phyloP scores from a whole-genome alignment of 192 early-diverging fungal species.

The Mortierella antarctica region DNA sequence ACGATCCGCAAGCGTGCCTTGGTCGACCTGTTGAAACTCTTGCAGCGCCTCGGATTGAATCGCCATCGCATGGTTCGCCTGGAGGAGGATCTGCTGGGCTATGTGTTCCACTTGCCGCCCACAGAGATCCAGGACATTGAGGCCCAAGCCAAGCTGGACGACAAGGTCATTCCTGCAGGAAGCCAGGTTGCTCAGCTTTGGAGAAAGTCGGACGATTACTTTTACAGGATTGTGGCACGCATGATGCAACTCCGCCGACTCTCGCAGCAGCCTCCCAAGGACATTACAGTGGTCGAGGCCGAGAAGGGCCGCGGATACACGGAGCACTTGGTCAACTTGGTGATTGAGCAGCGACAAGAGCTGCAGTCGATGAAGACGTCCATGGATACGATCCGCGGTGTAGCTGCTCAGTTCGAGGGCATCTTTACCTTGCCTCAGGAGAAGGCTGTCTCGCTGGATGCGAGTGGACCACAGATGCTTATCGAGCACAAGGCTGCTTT shows the following conservation, averaged over 20 bases:
- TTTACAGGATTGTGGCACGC: slow-evolving; percentile 71
- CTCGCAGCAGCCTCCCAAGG: slow-evolving; percentile 57
- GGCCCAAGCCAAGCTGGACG: slow-evolving; percentile 40
- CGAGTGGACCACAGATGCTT: slow-evolving; percentile 17
- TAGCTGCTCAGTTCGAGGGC: slow-evolving; percentile 36
- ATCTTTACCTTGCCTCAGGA: slow-evolving; percentile 34
- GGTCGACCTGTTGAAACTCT: slow-evolving; percentile 79
- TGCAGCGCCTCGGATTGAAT: slow-evolving; percentile 74
- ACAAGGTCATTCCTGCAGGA: slow-evolving; percentile 38
- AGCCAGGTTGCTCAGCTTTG: slow-evolving; percentile 54
- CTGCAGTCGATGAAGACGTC: slow-evolving; percentile 54
- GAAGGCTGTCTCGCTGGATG: slow-evolving; percentile 34
- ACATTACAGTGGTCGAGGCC: slow-evolving; percentile 74
- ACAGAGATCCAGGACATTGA: slow-evolving; percentile 50
- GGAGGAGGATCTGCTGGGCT: slow-evolving; percentile 56
- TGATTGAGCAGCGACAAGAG: slow-evolving; percentile 65
- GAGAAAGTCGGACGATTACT: slow-evolving; percentile 74
- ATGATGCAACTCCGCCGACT: slow-evolving; percentile 68
- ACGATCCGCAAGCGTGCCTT: slow-evolving; percentile 80
- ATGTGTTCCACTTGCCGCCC: slow-evolving; percentile 54
- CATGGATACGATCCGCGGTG: slow-evolving; percentile 37
- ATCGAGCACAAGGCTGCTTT: slow-evolving; percentile 52
- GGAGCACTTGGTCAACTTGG: slow-evolving; percentile 73
- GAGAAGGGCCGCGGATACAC: slow-evolving; percentile 70
- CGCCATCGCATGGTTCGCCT: slow-evolving; percentile 50